Conservation (phyloP, 2,329 filamentous ascomycete genomes). For the Talaromyces sp. region DNA sequence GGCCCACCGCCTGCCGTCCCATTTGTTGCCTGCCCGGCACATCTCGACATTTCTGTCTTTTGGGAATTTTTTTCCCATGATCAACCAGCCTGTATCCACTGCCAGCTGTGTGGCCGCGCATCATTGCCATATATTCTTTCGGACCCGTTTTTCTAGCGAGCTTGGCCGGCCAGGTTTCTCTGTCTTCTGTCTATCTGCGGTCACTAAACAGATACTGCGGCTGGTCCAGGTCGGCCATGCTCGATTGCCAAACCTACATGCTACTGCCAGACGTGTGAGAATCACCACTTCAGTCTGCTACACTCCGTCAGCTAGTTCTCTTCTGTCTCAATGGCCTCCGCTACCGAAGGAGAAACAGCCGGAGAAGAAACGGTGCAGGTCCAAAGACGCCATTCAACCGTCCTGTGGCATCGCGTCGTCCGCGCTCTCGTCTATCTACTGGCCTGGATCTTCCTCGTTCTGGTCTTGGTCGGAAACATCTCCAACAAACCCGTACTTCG, state of each 20-base stretch:
- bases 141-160: background rate
- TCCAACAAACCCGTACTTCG: conserved; percentile 58
- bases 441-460: conserved; percentile 71
- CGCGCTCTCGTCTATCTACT: conserved; percentile 69
- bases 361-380: background rate
- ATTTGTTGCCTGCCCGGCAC: background rate
- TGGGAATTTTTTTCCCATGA: background rate
- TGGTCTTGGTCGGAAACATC: conserved; percentile 76
- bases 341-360: background rate
- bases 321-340: background rate
- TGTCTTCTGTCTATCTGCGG: background rate
- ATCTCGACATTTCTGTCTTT: background rate
- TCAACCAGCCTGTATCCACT: background rate
- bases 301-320: background rate
- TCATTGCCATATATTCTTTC: background rate
- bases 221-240: background rate
- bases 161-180: background rate
- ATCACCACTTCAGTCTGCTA: background rate
- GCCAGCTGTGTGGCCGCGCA: background rate
- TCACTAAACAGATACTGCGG: background rate
- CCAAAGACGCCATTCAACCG: conserved; percentile 21
- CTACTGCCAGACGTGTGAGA: background rate
- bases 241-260: background rate
- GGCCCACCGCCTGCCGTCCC: background rate
- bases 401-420: conserved; percentile 57